phyloP scores from a whole-genome alignment of 331 rosid species.

The Telfairia occidentalis region DNA sequence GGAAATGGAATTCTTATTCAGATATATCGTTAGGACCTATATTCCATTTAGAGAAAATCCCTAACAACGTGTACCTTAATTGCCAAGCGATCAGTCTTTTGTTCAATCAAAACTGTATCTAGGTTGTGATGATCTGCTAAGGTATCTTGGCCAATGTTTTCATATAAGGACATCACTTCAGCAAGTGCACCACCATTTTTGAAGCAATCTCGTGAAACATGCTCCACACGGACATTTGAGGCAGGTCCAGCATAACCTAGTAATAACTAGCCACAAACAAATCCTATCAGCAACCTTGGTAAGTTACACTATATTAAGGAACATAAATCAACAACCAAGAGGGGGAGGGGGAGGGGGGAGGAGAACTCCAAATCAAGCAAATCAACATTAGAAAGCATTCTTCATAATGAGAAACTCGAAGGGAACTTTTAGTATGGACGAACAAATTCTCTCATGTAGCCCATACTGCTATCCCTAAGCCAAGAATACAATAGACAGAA shows the following conservation, averaged over 20 bases:
- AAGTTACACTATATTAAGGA: not conserved
- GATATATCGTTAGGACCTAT: not conserved
- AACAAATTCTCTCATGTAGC: not conserved
- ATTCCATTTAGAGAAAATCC: not conserved
- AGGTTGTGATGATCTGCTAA: conserved; percentile 25
- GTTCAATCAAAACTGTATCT: conserved; percentile 24
- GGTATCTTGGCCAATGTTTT: conserved; percentile 29
- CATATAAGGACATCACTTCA: conserved; percentile 61
- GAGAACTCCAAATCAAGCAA: not conserved
- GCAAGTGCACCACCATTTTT: conserved; percentile 70
- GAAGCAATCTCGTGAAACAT: conserved; percentile 51
- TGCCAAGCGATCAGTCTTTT: conserved; percentile 29
- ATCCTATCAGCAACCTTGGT: not conserved
- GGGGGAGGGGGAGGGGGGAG: not conserved
- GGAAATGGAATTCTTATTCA: not conserved
- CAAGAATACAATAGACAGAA: not conserved
- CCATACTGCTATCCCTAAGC: not conserved
- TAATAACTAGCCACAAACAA: conserved; percentile 42
- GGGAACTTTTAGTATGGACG: too few relatives aligned
- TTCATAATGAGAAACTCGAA: not conserved
- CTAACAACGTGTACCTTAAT: conserved; percentile 42
- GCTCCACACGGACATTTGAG: conserved; percentile 77
- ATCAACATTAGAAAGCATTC: conserved; percentile 6
- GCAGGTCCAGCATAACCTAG: conserved; percentile 86
- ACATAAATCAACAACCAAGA: not conserved